Base-by-base conservation (phyloP, 2,329 filamentous ascomycete genomes). In the Clathrospora elynae region DNA sequence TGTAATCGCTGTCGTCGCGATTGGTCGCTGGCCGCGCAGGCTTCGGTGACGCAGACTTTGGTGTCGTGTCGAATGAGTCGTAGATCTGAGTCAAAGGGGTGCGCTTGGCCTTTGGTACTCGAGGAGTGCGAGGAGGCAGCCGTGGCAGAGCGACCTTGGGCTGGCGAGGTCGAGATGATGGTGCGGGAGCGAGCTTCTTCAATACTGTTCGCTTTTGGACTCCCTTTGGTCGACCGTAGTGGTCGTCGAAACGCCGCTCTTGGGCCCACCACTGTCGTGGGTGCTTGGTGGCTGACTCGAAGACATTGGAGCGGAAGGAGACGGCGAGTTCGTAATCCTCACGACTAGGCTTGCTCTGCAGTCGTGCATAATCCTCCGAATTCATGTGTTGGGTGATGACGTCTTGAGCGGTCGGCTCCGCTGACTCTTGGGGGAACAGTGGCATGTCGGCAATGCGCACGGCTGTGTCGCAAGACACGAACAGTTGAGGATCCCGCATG, bases 1-100 rank as follows among this genome's bases (percentile, higher is more conserved):
- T 75, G 70, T 88, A 95, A 68, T 95, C 86, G 65, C 87, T 89
- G 66, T 95, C 89, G 67, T 93, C 89, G 22, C 88, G 80, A 58
- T 85, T 90, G 12, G 83, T 81, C 17, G 83, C 53, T 57, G 48
- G 68, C 52, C 52, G 66, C 39, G 55, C 74, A 32, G 65, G 55
- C 55, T 69, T 71, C 26, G 64, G 65, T 17, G 67, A 68, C n/a
- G 47, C 52, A 62, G 59, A 50, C 47, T 53, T 48, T 6, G 57
- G 53, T 5, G 56, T 45, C 12, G 54, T 49, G 61, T 76, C 67
- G 44, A 71, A 71, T 6, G 67, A 68, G 47, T 69, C 55, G 31
- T 55, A 50, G 23, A 64, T 37, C 2, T 57, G 61, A 17, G 53
- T 47, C 49, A 60, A 51, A 24, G 68, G 68, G 18, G 64, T 70